Conservation (phyloP, 2,329 filamentous ascomycete genomes). For the Zasmidium citrigriseum region DNA sequence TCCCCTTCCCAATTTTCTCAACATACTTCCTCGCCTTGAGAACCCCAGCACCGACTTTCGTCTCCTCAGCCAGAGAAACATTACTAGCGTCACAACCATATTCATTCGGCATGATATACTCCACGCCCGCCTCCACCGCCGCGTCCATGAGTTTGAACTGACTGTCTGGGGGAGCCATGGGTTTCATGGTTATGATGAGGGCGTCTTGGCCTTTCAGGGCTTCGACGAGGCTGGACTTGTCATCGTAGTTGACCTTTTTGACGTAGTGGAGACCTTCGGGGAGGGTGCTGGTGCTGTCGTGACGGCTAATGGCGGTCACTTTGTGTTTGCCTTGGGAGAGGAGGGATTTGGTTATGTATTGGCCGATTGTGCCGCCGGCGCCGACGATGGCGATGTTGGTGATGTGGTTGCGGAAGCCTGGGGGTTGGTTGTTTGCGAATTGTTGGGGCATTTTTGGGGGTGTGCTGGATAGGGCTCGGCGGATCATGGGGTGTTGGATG, state of each 20-base stretch:
- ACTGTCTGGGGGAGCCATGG: constrained; percentile 23
- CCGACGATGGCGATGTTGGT: constrained; percentile 43
- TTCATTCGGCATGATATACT: constrained; percentile 30
- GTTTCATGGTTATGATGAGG: constrained; percentile 37
- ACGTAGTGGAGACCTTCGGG: constrained; percentile 22
- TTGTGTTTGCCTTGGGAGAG: constrained; percentile 34
- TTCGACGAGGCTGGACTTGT: constrained; percentile 25
- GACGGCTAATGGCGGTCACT: constrained; percentile 44
- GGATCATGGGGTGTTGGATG: not conserved
- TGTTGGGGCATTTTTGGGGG: not conserved
- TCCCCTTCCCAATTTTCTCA: constrained; percentile 11
- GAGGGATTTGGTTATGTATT: constrained; percentile 34
- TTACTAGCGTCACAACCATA: constrained; percentile 13
- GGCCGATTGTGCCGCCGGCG: constrained; percentile 35
- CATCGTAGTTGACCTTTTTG: constrained; percentile 29
- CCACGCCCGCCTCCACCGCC: constrained; percentile 31
- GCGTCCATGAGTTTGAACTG: constrained; percentile 33
- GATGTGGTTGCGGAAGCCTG: constrained; percentile 25
- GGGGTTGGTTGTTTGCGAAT: constrained; percentile 3
- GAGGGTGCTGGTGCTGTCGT: constrained; percentile 41
- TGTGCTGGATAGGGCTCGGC: not conserved
- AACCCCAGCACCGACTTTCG: constrained; percentile 9
- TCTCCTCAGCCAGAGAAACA: constrained; percentile 15
- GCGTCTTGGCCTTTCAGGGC: constrained; percentile 35
- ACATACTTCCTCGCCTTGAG: constrained; percentile 19